These are phyloP conservation scores for Stephania cephalantha DNA, from an alignment of 164 flowering plant genomes.

Conservation along the genomic window DNA sequence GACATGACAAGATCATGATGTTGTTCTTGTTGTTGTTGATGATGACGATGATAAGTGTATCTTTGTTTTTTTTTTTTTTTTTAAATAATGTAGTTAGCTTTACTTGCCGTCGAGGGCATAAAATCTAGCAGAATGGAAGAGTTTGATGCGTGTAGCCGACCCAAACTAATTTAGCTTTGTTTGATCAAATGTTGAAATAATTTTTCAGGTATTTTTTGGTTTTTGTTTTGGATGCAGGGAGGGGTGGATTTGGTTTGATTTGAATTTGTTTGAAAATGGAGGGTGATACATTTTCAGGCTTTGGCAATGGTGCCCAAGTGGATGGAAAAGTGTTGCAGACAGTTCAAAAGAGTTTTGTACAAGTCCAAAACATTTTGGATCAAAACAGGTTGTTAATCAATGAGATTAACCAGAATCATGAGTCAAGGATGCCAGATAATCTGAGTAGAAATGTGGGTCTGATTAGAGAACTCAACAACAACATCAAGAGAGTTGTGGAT, in stretches of 20 bases:
- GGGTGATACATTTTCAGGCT: slow-evolving; percentile 50
- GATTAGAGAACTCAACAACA: slow-evolving; percentile 79
- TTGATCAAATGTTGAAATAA: not conserved
- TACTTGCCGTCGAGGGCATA: no score
- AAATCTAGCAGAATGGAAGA: no score
- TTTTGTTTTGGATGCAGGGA: slow-evolving; percentile 7
- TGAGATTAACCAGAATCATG: slow-evolving; percentile 86
- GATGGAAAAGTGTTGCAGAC: slow-evolving; percentile 60
- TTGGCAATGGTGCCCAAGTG: slow-evolving; percentile 48
- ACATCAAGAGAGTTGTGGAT: slow-evolving; percentile 76
- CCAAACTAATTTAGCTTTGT: no score
- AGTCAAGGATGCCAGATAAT: slow-evolving; percentile 66
- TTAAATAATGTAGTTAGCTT: not conserved
- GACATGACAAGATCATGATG: not conserved
- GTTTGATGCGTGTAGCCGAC: no score
- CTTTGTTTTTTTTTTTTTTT: not conserved
- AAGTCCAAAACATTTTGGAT: slow-evolving; percentile 60
- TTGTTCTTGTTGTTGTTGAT: not conserved
- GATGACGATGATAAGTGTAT: no score
- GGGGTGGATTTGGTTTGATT: slow-evolving; percentile 15
- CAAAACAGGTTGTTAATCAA: slow-evolving; percentile 74
- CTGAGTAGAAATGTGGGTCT: slow-evolving; percentile 67
- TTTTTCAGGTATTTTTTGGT: not conserved
- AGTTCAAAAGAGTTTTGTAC: slow-evolving; percentile 62
- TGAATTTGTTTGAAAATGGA: slow-evolving; percentile 37